phyloP scores from a whole-genome alignment of 1,284 basidiomycete species.

The Ustilago hordei region DNA sequence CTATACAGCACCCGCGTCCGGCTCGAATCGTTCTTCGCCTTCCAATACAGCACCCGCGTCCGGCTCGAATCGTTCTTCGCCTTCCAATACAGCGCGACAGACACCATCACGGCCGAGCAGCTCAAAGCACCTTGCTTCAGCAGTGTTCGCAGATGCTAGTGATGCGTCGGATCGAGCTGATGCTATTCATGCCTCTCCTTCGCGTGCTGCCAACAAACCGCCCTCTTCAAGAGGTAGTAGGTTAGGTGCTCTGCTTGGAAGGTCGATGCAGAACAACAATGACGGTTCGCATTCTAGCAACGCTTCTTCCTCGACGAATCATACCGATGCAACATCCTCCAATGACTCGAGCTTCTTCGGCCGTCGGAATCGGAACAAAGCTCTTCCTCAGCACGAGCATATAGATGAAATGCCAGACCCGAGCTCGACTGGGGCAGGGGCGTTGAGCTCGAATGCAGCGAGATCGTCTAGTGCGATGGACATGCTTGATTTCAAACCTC shows the following conservation, averaged over 20 bases:
- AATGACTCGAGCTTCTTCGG: constrained; percentile 38
- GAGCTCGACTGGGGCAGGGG: not conserved
- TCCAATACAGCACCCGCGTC: constrained; percentile 10
- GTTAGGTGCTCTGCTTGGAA: constrained; percentile 34
- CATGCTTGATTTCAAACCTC: constrained; percentile 25
- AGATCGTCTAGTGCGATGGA: constrained; percentile 28
- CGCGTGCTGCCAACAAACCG: constrained; percentile 8
- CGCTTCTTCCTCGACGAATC: constrained; percentile 24
- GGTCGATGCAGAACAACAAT: constrained; percentile 11
- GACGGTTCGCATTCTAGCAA: constrained; percentile 14
- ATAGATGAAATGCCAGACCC: constrained; percentile 1
- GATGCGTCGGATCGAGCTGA: constrained; percentile 13
- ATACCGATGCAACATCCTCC: constrained; percentile 21
- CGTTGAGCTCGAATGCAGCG: not conserved
- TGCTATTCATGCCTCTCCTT: constrained; percentile 17
- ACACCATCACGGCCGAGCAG: constrained; percentile 10
- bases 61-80: constrained; percentile 14
- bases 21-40: constrained; percentile 17
- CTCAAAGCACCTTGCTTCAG: constrained; percentile 17
- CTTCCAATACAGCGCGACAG: constrained; percentile 15
- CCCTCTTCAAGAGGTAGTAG: constrained; percentile 32
- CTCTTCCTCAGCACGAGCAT: constrained; percentile 11
- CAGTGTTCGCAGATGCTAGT: constrained; percentile 12
- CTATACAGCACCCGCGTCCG: not conserved
- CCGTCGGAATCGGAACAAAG: constrained; percentile 22